Evolutionary conservation across 352 stramenopile genomes (phyloP), one percentile per base, ranked within the genome.

Genomic region (Aphanomyces invadans): DNA sequence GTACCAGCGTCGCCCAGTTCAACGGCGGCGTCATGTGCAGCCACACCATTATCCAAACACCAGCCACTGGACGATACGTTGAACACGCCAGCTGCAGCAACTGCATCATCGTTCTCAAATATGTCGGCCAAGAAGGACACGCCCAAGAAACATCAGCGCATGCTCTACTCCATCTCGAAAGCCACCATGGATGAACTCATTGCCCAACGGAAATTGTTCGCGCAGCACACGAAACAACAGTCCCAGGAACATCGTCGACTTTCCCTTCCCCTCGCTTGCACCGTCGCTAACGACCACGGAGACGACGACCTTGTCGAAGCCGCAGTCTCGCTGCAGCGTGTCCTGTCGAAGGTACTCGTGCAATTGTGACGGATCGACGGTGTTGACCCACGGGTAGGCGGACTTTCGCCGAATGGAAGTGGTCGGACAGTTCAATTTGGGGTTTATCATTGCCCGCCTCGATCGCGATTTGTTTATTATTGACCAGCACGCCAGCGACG

Each of bases 401-500:
- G 89, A 98, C 70, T 98, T 99, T 73, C 70, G 72, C 31, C 74
- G 80, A 23, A 98, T 98, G 87, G 70, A 89, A 26, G 81, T 98
- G 21, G 74, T 98, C 48, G 95, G 96, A 2, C 96, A 99, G 62
- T 99, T 99, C 74, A 99, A 99, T 69, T 83, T 98, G 65, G 96
- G 96, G 2, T 99, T 99, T 70, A 97, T 99, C 46, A 92, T 99
- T 33, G 89, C 79, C 29, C 83, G 83, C 39, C 73, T 92, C 23
- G 86, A 90, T 56, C 77, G 90, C 56, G 88, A 98, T 63, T 71
- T 99, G 19, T 99, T 97, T 82, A 98, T 99, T 69, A 85, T 99
- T n/a, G 97, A 99, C 76, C 97, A 99, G 76, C 97, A 99, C 72
- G 97, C 96, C 4, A 98, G 97, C 63, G 98, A 98, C 74, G 97